These are phyloP conservation scores for Vachellia pachyceras DNA, from an alignment of 306 rosid species.

Conservation along the genomic window DNA sequence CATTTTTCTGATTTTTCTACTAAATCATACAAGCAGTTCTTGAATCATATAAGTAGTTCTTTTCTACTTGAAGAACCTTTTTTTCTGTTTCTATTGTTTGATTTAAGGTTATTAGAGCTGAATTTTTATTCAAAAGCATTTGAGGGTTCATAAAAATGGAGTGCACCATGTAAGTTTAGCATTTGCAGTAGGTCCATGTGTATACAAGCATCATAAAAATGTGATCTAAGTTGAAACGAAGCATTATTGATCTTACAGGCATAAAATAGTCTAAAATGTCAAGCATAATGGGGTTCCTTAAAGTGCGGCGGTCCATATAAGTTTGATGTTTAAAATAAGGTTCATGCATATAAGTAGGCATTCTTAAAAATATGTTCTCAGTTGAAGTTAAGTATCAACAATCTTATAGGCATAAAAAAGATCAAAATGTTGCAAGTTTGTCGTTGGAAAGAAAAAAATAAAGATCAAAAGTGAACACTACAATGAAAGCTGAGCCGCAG, in stretches of 20 bases:
- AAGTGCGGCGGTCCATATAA: not conserved
- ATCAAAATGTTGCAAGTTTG: not conserved
- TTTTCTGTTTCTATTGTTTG: not conserved
- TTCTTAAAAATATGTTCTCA: too few species aligned
- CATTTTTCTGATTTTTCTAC: slow-evolving; percentile 2
- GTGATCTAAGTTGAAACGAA: not conserved
- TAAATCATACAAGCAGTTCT: slow-evolving; percentile 16
- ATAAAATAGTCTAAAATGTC: not conserved
- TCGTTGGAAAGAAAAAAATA: not conserved
- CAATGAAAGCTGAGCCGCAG: not conserved
- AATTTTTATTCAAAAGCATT: not conserved
- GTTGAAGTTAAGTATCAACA: too few species aligned
- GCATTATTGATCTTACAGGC: slow-evolving; percentile 3
- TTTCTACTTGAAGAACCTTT: not conserved
- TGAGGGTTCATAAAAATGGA: not conserved
- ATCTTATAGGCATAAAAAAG: not conserved
- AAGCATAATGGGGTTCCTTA: not conserved
- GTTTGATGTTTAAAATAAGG: too few species aligned
- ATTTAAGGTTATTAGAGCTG: not conserved
- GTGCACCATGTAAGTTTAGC: not conserved
- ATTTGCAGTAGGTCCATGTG: not conserved
- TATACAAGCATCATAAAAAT: not conserved
- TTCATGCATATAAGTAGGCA: too few species aligned
- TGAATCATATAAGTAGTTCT: slow-evolving; percentile 18
- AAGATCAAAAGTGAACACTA: not conserved